A percentile compares a stretch with the other conserved stretches of the same genome.
Evolutionary conservation across 257 asterid species (phyloP).

Genomic region (Echites panduratus): DNA sequence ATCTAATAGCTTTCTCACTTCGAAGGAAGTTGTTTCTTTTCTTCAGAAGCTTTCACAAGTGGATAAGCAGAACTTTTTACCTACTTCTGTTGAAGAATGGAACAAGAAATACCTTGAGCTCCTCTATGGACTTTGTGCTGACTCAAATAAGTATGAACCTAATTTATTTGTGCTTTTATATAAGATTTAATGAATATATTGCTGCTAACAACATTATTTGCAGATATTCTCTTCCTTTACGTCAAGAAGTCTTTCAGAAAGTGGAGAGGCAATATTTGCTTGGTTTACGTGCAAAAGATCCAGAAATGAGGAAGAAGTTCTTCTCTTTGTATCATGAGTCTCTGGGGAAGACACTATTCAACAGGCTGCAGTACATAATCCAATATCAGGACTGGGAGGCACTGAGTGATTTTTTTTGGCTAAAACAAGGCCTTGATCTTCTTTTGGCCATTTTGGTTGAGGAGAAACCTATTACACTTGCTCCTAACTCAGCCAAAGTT

Average conservation of each 20-base stretch:
- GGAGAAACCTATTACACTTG: conserved; percentile 88
- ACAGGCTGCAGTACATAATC: conserved; percentile 87
- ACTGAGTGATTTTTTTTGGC: conserved; percentile 96
- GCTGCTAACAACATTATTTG: conserved; percentile 28
- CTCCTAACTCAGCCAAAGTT: conserved; percentile 94
- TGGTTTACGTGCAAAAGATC: conserved; percentile 93
- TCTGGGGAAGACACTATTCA: conserved; percentile 81
- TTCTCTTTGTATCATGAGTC: conserved; percentile 84
- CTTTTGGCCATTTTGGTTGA: conserved; percentile 91
- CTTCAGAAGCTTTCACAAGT: conserved; percentile 98
- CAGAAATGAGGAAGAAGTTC: conserved; percentile 72
- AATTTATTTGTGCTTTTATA: conserved; percentile 13
- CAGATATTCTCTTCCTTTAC: conserved; percentile 71
- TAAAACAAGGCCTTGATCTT: conserved; percentile 99
- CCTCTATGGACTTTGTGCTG: conserved; percentile 96
- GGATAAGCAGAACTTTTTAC: conserved; percentile 74
- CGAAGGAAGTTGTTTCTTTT: conserved; percentile 88
- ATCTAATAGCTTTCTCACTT: conserved; percentile 56
- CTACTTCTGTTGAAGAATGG: conserved; percentile 76
- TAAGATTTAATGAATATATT: conserved; percentile 12
- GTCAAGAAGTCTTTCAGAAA: conserved; percentile 92
- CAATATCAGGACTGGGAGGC: conserved; percentile 99
- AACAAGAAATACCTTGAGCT: conserved; percentile 83
- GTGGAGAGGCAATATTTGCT: conserved; percentile 93
- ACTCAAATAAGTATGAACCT: conserved; percentile 61